phyloP scores from a whole-genome alignment of 192 early-diverging fungal species.

The Entomortierella chlamydospora region DNA sequence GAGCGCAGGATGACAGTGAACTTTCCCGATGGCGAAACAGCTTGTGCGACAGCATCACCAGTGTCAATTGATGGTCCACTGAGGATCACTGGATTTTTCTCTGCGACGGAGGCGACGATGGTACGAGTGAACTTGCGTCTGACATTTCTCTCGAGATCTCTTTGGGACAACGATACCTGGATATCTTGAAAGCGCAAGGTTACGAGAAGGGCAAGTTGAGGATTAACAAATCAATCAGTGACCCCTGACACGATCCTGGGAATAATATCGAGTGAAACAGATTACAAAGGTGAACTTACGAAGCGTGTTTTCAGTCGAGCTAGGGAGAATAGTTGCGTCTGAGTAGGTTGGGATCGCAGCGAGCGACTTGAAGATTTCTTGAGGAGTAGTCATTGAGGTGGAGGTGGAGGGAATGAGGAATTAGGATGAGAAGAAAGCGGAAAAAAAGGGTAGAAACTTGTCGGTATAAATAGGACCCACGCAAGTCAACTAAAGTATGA shows the following conservation, averaged over 20 bases:
- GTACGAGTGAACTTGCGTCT: slow-evolving; percentile 59
- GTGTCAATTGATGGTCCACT: slow-evolving; percentile 44
- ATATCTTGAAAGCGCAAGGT: slow-evolving; percentile 20
- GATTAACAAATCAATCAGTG: neutral
- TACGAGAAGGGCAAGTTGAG: neutral
- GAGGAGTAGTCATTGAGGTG: slow-evolving; percentile 35
- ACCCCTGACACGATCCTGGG: neutral
- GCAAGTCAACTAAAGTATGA: neutral
- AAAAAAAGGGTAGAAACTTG: neutral
- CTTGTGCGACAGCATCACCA: slow-evolving; percentile 40
- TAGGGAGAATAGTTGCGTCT: slow-evolving; percentile 34
- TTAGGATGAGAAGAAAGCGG: slow-evolving; percentile 1
- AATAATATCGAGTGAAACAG: neutral
- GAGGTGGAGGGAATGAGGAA: neutral
- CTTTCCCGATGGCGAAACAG: slow-evolving; percentile 52
- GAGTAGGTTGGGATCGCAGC: slow-evolving; percentile 51
- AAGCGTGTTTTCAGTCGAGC: slow-evolving; percentile 31
- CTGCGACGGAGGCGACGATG: slow-evolving; percentile 46
- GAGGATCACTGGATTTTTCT: slow-evolving; percentile 39
- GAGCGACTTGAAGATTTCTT: slow-evolving; percentile 47
- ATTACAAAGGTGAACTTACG: slow-evolving; percentile 19
- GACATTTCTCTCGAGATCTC: slow-evolving; percentile 65
- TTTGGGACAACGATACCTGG: slow-evolving; percentile 55
- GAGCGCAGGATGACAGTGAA: slow-evolving; percentile 54
- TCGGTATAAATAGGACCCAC: neutral